These are phyloP conservation scores for Pestalotiopsis sp. DNA, from an alignment of 2,329 filamentous ascomycete genomes.

Conservation along the genomic window DNA sequence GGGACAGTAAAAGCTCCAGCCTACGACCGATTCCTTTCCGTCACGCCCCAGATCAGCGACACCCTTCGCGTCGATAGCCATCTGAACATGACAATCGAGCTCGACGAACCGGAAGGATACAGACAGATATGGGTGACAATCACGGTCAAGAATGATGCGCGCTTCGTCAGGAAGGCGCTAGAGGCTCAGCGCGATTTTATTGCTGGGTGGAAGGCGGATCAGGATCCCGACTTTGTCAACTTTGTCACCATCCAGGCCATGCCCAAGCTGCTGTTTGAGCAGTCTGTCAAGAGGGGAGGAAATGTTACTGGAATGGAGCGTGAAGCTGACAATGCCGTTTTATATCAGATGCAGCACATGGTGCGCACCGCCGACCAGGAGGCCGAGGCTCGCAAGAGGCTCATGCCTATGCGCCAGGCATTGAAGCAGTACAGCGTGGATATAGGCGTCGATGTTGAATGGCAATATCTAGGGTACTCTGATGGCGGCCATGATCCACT, in stretches of 20 bases:
- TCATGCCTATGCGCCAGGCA: slow-evolving; percentile 30
- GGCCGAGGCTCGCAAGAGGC: slow-evolving; percentile 30
- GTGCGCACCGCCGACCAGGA: slow-evolving; percentile 31
- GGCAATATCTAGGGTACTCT: slow-evolving; percentile 41
- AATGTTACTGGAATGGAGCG: slow-evolving; percentile 42
- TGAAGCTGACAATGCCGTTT: slow-evolving; percentile 31
- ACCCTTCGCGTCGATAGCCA: slow-evolving; percentile 18
- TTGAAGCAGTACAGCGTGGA: slow-evolving; percentile 23
- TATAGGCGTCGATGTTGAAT: slow-evolving; percentile 25
- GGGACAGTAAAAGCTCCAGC: slow-evolving; percentile 15
- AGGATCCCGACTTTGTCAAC: slow-evolving; percentile 33
- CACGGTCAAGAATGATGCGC: slow-evolving; percentile 19
- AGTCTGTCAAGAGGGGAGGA: slow-evolving; percentile 37
- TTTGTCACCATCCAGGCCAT: slow-evolving; percentile 39
- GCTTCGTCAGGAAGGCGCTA: slow-evolving; percentile 37
- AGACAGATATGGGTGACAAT: slow-evolving; percentile 18
- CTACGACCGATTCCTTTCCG: slow-evolving; percentile 18
- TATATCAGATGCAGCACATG: slow-evolving; percentile 32
- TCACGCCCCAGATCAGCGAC: slow-evolving; percentile 13
- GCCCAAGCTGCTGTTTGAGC: slow-evolving; percentile 36
- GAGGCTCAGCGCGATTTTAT: slow-evolving; percentile 42
- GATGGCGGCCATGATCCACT: slow-evolving; percentile 32
- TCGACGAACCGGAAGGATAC: slow-evolving; percentile 17
- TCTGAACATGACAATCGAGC: slow-evolving; percentile 16
- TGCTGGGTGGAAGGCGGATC: slow-evolving; percentile 29